Percentiles rank a stretch among this genome's conserved stretches.
Evolutionary conservation across 441 rosid genomes (phyloP).

Genomic region (Brassica balearica): DNA sequence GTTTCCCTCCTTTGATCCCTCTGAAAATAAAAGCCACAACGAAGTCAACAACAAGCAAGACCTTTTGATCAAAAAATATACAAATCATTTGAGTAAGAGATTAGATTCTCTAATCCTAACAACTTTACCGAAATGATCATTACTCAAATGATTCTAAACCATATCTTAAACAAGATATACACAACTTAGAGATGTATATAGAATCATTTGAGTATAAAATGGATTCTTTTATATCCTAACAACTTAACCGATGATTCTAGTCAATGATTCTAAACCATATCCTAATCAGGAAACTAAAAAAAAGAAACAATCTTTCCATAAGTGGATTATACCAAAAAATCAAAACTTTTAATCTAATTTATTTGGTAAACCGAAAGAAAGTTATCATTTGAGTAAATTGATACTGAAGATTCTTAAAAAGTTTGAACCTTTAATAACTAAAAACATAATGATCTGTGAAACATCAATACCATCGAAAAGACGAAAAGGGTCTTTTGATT

Average conservation of each 20-base stretch:
- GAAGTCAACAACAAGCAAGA: constrained; percentile 21
- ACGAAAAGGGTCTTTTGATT: constrained; percentile 12
- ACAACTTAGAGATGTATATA: background rate
- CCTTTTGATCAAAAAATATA: no score
- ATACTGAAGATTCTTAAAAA: background rate
- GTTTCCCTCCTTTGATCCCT: background rate
- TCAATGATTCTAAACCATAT: background rate
- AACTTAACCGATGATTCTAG: background rate
- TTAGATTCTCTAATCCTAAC: no score
- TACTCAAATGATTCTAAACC: background rate
- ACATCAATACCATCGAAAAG: constrained; percentile 19
- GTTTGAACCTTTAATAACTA: background rate
- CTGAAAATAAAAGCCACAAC: constrained; percentile 24
- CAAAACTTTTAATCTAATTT: background rate
- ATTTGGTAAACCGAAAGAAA: background rate
- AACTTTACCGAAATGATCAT: background rate
- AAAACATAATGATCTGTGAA: constrained; percentile 5
- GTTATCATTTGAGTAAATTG: background rate
- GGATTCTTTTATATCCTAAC: background rate
- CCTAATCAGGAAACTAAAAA: background rate
- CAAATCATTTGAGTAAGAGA: no score
- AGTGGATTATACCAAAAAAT: background rate
- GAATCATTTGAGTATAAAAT: background rate
- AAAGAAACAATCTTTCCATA: background rate
- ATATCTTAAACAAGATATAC: background rate